A percentile compares a stretch with the other conserved stretches of the same genome.
Evolutionary conservation across 2,329 filamentous ascomycete species (phyloP).

Genomic region (Ceratocystis cubensis): DNA sequence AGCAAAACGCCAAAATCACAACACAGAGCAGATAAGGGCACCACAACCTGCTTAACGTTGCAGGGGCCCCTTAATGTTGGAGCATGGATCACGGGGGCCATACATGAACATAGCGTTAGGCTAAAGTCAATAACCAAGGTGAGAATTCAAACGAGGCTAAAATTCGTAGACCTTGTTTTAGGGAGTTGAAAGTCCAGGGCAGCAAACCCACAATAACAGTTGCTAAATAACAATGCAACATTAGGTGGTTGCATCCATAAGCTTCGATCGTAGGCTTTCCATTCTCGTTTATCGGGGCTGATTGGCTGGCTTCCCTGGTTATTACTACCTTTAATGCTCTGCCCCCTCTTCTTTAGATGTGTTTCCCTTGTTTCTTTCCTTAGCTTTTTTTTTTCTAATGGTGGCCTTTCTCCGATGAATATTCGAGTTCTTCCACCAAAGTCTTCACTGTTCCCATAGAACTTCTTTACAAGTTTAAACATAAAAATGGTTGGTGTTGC

Average conservation of each 20-base stretch:
- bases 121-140: not conserved
- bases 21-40: not conserved
- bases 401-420: not conserved
- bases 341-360: not conserved
- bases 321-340: not conserved
- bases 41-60: not conserved
- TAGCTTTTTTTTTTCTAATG: not conserved
- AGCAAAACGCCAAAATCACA: not conserved
- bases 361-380: not conserved
- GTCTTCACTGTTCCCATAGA: too few relatives aligned
- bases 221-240: not conserved
- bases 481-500: conserved; percentile 36
- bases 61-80: not conserved
- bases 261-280: not conserved
- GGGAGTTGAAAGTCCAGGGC: not conserved
- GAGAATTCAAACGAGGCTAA: not conserved
- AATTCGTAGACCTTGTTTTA: not conserved
- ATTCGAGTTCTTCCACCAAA: not conserved
- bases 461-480: too few relatives aligned
- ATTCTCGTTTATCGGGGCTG: not conserved
- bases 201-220: too few relatives aligned
- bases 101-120: too few relatives aligned
- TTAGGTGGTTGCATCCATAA: not conserved
- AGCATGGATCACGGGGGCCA: not conserved
- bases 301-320: not conserved